Percentiles rank a stretch among this genome's conserved stretches.
These are phyloP conservation scores for Gamsiella multidivaricata DNA, from an alignment of 192 early-diverging fungal species.

Conservation along the genomic window DNA sequence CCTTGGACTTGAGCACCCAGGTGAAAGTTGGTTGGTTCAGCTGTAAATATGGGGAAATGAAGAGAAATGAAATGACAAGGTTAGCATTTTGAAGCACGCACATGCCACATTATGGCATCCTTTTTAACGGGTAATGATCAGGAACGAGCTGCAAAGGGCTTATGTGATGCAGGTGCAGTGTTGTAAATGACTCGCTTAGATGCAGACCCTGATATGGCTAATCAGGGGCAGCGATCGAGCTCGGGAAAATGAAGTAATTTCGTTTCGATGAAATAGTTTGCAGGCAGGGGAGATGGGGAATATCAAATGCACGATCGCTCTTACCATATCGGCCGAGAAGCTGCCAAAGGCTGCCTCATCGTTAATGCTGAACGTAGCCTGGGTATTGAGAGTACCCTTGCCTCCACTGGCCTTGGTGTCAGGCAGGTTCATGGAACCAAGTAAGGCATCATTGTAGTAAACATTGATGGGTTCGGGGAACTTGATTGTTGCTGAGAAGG, in stretches of 20 bases:
- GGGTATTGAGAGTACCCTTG: conserved; percentile 5
- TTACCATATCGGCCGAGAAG: conserved; percentile 61
- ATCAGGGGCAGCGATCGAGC: not conserved
- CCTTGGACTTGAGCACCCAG: conserved; percentile 49
- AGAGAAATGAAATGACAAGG: too few relatives aligned
- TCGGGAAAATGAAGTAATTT: too few relatives aligned
- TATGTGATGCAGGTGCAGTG: not conserved
- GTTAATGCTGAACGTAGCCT: conserved; percentile 25
- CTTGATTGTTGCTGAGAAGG: conserved; percentile 60
- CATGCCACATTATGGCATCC: too few relatives aligned
- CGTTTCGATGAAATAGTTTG: too few relatives aligned
- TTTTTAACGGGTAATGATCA: too few relatives aligned
- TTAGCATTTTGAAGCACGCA: too few relatives aligned
- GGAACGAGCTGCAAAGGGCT: too few relatives aligned
- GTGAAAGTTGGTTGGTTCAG: conserved; percentile 26
- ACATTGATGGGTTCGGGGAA: conserved; percentile 59
- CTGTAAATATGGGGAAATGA: not conserved
- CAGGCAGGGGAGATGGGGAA: too few relatives aligned
- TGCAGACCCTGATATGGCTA: not conserved
- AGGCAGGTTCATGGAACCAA: conserved; percentile 42
- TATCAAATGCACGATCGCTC: not conserved
- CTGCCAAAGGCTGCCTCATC: conserved; percentile 37
- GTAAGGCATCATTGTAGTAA: conserved; percentile 45
- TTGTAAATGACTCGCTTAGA: not conserved
- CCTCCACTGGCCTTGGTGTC: conserved; percentile 47